Percentiles rank a stretch among this genome's conserved stretches.
Conservation (phyloP, 2,329 filamentous ascomycete genomes). For the Drechslera avenae region DNA sequence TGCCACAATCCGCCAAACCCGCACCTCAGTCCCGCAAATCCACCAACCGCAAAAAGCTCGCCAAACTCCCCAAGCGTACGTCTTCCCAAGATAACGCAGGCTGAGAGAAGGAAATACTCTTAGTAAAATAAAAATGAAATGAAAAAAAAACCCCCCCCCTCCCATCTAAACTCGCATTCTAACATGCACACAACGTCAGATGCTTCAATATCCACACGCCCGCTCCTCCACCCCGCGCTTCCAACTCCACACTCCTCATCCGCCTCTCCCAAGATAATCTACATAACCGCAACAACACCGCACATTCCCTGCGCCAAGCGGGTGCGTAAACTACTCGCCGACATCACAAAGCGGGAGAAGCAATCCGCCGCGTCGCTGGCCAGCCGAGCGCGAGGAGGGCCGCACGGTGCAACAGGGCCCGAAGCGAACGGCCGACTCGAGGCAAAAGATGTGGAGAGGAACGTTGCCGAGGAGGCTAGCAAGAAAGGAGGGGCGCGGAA, state of each 20-base stretch:
- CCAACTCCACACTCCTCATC: conserved; percentile 59
- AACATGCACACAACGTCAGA: conserved; percentile 47
- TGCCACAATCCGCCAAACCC: not conserved
- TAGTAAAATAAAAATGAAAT: too few relatives aligned
- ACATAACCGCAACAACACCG: conserved; percentile 67
- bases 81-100: not conserved
- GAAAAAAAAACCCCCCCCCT: not conserved
- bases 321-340: conserved; percentile 65
- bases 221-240: conserved; percentile 62
- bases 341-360: conserved; percentile 58
- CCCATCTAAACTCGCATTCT: not conserved
- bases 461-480: conserved; percentile 31
- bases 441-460: conserved; percentile 36
- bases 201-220: conserved; percentile 59
- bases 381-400: not conserved
- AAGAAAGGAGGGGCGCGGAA: conserved; percentile 9
- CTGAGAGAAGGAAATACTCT: too few relatives aligned
- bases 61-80: conserved; percentile 33
- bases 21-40: not conserved
- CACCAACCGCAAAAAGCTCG: conserved; percentile 19
- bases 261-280: conserved; percentile 62
- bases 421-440: conserved; percentile 34
- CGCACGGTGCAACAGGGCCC: conserved; percentile 2
- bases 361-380: conserved; percentile 35
- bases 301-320: conserved; percentile 72